Evolutionary conservation across 1,284 basidiomycete genomes (phyloP), one percentile per base, ranked within the genome.

Genomic region (Ganoderma leucocontextum): DNA sequence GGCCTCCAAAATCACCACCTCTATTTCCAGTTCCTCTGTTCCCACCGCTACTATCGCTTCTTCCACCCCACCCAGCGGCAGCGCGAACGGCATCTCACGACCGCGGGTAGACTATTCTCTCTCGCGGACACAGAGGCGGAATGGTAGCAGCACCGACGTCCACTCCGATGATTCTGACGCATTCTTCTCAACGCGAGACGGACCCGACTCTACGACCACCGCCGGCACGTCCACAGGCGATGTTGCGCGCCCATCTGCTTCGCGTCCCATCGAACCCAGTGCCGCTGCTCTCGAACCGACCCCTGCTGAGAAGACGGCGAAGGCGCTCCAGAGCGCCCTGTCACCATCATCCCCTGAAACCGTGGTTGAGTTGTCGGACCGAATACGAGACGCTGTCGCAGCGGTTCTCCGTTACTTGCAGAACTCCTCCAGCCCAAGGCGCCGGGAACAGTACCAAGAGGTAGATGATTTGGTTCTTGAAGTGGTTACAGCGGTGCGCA

Each of bases 151-250:
- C 53, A 79, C 78, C 25, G 84, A 84, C 47, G 86, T 90, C 41
- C 89, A 91, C 75, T 94, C 93, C n/a, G 93, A 95, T 71, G 90
- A 90, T 74, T 93, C 91, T n/a, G 91, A 91, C 60, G 81, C 92
- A 58, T 87, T 90, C 60, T 91, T 90, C 22, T 78, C 82, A 38
- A 85, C 87, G 68, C 78, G 78, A 12, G 81, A 80, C 55, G 74
- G 75, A 25, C 68, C 74, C 9, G 72, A 72, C 41, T 74, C 78
- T 4, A 74, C 75, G 12, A 70, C 72, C 13, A 73, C 67, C 63
- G 42, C 67, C 22, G 61, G 58, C 53, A 68, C 61, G 66, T 22
- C 10, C 36, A 25, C 39, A 38, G 53, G 17, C 41, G 63, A 60
- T 2, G 74, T 69, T 55, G 72, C 70, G 6, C 73, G 65, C n/a